These are phyloP conservation scores for Tolypocladium endophyticum DNA, from an alignment of 2,329 filamentous ascomycete genomes.

Conservation along the genomic window DNA sequence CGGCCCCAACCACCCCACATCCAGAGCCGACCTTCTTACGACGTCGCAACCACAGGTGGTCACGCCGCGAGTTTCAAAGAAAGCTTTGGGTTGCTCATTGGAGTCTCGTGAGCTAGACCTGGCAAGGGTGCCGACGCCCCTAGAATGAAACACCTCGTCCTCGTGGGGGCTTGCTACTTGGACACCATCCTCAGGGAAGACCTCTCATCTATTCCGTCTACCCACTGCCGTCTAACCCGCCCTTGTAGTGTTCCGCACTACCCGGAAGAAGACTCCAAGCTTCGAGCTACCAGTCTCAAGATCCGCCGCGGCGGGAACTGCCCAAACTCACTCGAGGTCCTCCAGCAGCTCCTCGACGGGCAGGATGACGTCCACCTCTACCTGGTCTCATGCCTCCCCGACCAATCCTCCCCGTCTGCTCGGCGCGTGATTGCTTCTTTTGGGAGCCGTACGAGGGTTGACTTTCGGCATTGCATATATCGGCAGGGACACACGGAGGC, in stretches of 20 bases:
- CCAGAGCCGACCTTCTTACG: neutral
- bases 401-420: slow-evolving; percentile 36
- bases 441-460: slow-evolving; percentile 27
- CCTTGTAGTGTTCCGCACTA: slow-evolving; percentile 49
- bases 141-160: slow-evolving; percentile 45
- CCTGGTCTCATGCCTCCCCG: slow-evolving; percentile 44
- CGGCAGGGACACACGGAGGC: slow-evolving; percentile 42
- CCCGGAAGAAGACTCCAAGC: slow-evolving; percentile 61
- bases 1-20: neutral
- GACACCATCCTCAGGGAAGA: slow-evolving; percentile 58
- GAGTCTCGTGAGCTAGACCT: neutral
- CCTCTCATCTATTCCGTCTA: slow-evolving; percentile 3
- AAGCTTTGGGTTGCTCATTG: neutral
- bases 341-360: slow-evolving; percentile 48
- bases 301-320: slow-evolving; percentile 63
- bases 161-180: slow-evolving; percentile 58
- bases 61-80: neutral
- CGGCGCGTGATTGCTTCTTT: slow-evolving; percentile 45
- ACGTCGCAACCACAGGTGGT: neutral
- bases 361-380: slow-evolving; percentile 20
- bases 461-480: slow-evolving; percentile 48
- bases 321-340: slow-evolving; percentile 59
- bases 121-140: neutral
- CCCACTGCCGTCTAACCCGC: neutral
- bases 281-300: slow-evolving; percentile 49